Evolutionary conservation across 768 basidiomycete species (phyloP), one percentile per base, ranked within the genome.

Genomic region (Pulveroboletus sp.): DNA sequence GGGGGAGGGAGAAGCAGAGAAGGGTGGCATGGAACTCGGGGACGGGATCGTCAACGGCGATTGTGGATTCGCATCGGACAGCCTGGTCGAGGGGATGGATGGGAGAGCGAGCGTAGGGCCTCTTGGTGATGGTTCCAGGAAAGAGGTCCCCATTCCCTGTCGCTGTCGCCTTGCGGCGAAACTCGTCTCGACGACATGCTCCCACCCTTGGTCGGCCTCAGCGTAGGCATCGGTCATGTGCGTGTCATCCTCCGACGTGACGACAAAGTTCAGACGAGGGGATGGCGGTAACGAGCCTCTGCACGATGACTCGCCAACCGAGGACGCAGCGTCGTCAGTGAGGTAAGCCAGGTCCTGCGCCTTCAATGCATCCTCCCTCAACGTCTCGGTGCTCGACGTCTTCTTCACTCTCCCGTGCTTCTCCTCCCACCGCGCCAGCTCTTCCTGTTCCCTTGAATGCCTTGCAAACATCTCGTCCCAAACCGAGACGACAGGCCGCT

Each of bases 381-480:
- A 48, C 1, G 79, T 80, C 52, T 77, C 76, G 47, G 62, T 64
- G 49, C 78, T 79, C 11, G 59, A 47, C 13, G 68, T 63, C 27
- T 67, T 72, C 49, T 58, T 75, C 5, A 58, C 5, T 44, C 59
- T 46, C 20, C 53, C 50, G 5, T 63, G 59, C n/a, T 41, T 58
- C 31, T 72, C 69, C 17, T 85, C 79, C 78, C 80, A 78, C 5
- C 62, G 65, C 43, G 82, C 45, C 19, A 85, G 61, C 43, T 78
- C 78, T 51, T 82, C 78, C 29, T 77, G 70, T 65, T 86, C 83
- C 36, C 69, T 67, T 49, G 78, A 68, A 56, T 86, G 83, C 20
- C 83, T 75, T 17, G 63, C 50, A 37, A 86, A 71, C 45, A 86
- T 68, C 57, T 82, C 83, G 45, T 84, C 83, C 84, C 84, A 86